Evolutionary conservation across 1,139 yeast genomes (phyloP).

Genomic region (Lodderomyces orthopsilosis): DNA sequence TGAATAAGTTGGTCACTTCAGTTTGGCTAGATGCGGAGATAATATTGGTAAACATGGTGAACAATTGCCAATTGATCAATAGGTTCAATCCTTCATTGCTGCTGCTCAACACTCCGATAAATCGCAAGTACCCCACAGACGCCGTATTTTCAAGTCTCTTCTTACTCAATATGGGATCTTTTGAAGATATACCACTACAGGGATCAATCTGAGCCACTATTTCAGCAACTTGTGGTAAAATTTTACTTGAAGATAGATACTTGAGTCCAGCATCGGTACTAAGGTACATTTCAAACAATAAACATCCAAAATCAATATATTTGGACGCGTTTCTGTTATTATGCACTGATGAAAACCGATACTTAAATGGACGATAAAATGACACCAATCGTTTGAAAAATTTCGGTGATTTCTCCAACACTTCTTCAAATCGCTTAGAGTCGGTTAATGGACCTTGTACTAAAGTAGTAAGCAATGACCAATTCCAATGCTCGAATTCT

Average conservation of each 20-base stretch:
- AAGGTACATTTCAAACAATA: slow-evolving; percentile 64
- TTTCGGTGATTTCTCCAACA: slow-evolving; percentile 70
- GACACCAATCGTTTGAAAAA: slow-evolving; percentile 81
- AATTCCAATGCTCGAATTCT: slow-evolving; percentile 83
- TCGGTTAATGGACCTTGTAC: slow-evolving; percentile 78
- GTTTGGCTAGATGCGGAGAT: slow-evolving; percentile 43
- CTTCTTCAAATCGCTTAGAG: slow-evolving; percentile 73
- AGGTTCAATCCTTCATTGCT: slow-evolving; percentile 61
- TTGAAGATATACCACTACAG: slow-evolving; percentile 66
- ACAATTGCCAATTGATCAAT: slow-evolving; percentile 79
- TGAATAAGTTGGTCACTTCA: slow-evolving; percentile 50
- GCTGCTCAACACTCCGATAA: slow-evolving; percentile 70
- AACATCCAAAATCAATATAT: slow-evolving; percentile 71
- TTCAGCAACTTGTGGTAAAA: slow-evolving; percentile 83
- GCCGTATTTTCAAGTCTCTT: slow-evolving; percentile 61
- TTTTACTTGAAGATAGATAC: slow-evolving; percentile 68
- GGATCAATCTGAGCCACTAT: slow-evolving; percentile 86
- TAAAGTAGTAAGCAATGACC: slow-evolving; percentile 66
- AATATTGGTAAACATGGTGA: slow-evolving; percentile 74
- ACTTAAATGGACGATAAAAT: slow-evolving; percentile 88
- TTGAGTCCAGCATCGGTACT: slow-evolving; percentile 62
- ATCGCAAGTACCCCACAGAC: slow-evolving; percentile 72
- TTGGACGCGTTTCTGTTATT: slow-evolving; percentile 48
- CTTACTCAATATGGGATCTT: slow-evolving; percentile 70
- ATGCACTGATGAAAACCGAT: slow-evolving; percentile 65